Percentiles rank a stretch among this genome's conserved stretches.
Conservation (phyloP, 768 basidiomycete genomes). For the Trametes cingulata region DNA sequence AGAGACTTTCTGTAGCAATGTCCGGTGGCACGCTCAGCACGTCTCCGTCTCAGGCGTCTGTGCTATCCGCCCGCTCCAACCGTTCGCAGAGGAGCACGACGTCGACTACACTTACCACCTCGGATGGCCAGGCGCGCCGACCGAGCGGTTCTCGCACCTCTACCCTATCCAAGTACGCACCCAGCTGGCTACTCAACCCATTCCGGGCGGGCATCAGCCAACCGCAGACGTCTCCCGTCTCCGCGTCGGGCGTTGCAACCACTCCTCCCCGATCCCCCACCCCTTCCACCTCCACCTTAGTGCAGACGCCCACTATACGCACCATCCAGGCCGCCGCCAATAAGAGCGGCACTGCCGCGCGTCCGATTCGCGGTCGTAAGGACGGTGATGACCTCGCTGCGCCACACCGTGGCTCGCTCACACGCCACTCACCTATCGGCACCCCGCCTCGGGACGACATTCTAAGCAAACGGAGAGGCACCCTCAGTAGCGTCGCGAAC, state of each 20-base stretch:
- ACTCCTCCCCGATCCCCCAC: constrained; percentile 12
- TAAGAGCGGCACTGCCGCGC: constrained; percentile 30
- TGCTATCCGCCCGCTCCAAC: constrained; percentile 54
- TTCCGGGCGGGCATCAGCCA: constrained; percentile 67
- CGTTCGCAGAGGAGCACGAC: constrained; percentile 42
- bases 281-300: constrained; percentile 26
- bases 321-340: constrained; percentile 46
- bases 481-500: constrained; percentile 38
- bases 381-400: constrained; percentile 58
- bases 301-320: constrained; percentile 11
- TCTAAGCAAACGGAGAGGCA: constrained; percentile 54
- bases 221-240: constrained; percentile 59
- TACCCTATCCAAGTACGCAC: constrained; percentile 59
- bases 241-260: constrained; percentile 38
- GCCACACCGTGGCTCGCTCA: constrained; percentile 49
- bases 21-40: constrained; percentile 43
- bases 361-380: constrained; percentile 50
- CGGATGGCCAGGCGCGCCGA: constrained; percentile 17
- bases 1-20: constrained; percentile 21
- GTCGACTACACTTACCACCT: constrained; percentile 37
- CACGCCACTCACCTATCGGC: constrained; percentile 61
- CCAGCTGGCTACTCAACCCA: constrained; percentile 79
- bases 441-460: constrained; percentile 74
- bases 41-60: constrained; percentile 68
- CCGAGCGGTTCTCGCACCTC: constrained; percentile 39